Evolutionary conservation across 352 stramenopile species (phyloP), one percentile per base, ranked within the genome.

Genomic region (Phytophthora boehmeriae): DNA sequence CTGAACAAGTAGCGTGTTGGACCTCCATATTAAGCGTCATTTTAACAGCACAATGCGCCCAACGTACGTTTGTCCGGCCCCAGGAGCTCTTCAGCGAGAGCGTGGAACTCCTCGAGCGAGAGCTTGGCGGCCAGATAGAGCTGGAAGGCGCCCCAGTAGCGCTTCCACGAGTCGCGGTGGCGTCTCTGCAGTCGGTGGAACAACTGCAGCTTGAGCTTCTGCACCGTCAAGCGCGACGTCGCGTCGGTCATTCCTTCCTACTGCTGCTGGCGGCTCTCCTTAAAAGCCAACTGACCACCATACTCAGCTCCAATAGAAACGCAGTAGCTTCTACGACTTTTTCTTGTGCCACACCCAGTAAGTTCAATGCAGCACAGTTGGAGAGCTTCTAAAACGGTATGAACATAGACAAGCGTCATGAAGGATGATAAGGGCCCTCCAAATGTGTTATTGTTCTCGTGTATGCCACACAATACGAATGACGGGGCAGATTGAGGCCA

Each of bases 91-190:
- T 80, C 60, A 5, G 77, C 71, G 5, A 79, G 62, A 27, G 53
- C 45, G 25, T 91, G 79, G 54, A 91, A 88, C 54, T 91, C 77
- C 10, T 82, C 60, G 8, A 86, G 47, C 44, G 82, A 81, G 20
- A 83, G 30, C 22, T 76, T 70, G 35, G 82, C 79, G n/a, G 67
- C 13, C 13, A 89, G 45, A 19, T 84, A 91, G 10, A 75, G 65
- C 59, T 88, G 79, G 51, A 89, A 85, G 20, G 69, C 68, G 23
- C 63, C 52, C 82, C 82, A 91, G 57, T 91, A 91, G 14, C 52
- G 66, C 46, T 69, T 66, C 82, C 82, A 91, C 17, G 75, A 68
- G 57, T 79, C 61, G 17, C 64, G 70, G 41, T 79, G 61, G 39
- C 73, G 71, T 19, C 70, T 64, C 60, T 88, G 72, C n/a, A 91